Base-by-base conservation (phyloP, 2,329 filamentous ascomycete species). In the Aspergillus melleus region DNA sequence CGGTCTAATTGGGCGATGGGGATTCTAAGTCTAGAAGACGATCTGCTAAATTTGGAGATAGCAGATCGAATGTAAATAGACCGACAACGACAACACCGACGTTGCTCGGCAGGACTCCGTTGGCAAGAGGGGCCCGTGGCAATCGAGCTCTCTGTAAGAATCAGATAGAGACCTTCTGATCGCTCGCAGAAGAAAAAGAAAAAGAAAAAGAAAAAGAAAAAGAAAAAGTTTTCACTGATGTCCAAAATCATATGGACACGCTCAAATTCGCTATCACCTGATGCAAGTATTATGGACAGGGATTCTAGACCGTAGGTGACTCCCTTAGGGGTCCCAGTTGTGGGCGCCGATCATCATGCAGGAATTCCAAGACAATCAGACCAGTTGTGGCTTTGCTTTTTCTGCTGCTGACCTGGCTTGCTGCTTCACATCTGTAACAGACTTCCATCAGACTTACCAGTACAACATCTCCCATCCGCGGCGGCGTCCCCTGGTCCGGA, bases 21-120 rank as follows among this genome's bases (percentile, higher is more conserved):
- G 0, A 71, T 96, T 59, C 76, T 96, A 62, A 87, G 86, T 2
- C 83, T 91, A n/a, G 90, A 96, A 69, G 85, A 89, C 58, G 91
- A 96, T 73, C 81, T 95, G 64, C 82, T 86, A 63, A 81, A 79
- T 66, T 74, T 91, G 67, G 84, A 85, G 58, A 69, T 90, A 46
- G 81, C 82, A 53, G 62, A 67, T 62, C 60, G 57, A n/a, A 20
- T 49, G 39, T 55, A 36, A 20, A 47, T 47, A 36, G 2, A 30
- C 42, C 44, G 30, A 22, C 42, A 50, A 19, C 19, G n/a, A 20
- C 24, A 20, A 29, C 26, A 29, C 26, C 26, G 9, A 29, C 26
- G 26, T 47, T 14, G 19, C 30, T 36, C 32, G 50, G 49, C 42
- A 52, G n/a, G n/a, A 16, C 50, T 47, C 22, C 44, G 22, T 22